A percentile compares a stretch with the other conserved stretches of the same genome.
These are phyloP conservation scores for Pseudocercospora vitis DNA, from an alignment of 2,329 filamentous ascomycete species.

Conservation along the genomic window DNA sequence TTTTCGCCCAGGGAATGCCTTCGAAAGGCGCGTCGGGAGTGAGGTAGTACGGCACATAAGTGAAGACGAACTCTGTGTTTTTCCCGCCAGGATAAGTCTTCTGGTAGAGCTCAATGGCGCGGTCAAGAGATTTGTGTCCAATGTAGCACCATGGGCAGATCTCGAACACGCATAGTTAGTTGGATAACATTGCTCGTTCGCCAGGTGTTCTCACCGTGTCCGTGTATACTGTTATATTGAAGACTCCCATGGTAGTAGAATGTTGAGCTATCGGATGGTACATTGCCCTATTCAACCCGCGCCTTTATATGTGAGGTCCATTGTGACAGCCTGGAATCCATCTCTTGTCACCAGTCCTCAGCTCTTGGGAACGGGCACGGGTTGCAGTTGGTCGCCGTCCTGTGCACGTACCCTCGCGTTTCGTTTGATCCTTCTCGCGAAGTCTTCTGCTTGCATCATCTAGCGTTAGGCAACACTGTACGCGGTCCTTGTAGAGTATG, in stretches of 20 bases:
- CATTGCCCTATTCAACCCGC: too few species aligned
- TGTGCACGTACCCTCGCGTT: too few species aligned
- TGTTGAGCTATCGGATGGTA: too few species aligned
- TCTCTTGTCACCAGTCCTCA: slow-evolving; percentile 1
- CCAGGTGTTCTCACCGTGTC: slow-evolving; percentile 16
- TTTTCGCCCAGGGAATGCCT: slow-evolving; percentile 15
- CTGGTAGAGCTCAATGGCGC: slow-evolving; percentile 42
- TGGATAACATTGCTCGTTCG: too few species aligned
- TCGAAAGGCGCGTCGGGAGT: slow-evolving; percentile 5
- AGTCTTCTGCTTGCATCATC: too few species aligned
- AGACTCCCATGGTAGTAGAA: slow-evolving; percentile 11
- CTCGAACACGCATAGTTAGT: too few species aligned
- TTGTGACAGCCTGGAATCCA: not conserved
- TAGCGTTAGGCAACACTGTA: too few species aligned
- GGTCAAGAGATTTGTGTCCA: slow-evolving; percentile 42
- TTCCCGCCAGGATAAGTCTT: slow-evolving; percentile 44
- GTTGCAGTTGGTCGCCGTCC: not conserved
- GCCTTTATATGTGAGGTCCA: too few species aligned
- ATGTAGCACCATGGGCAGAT: slow-evolving; percentile 41
- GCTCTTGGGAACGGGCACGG: not conserved
- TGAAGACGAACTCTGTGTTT: slow-evolving; percentile 39
- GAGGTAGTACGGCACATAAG: slow-evolving; percentile 42
- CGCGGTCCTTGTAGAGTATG: too few species aligned
- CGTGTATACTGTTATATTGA: slow-evolving; percentile 27
- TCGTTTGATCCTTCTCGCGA: too few species aligned